Base-by-base conservation (phyloP, 805 yeast species). In the Candida krabiensis region DNA sequence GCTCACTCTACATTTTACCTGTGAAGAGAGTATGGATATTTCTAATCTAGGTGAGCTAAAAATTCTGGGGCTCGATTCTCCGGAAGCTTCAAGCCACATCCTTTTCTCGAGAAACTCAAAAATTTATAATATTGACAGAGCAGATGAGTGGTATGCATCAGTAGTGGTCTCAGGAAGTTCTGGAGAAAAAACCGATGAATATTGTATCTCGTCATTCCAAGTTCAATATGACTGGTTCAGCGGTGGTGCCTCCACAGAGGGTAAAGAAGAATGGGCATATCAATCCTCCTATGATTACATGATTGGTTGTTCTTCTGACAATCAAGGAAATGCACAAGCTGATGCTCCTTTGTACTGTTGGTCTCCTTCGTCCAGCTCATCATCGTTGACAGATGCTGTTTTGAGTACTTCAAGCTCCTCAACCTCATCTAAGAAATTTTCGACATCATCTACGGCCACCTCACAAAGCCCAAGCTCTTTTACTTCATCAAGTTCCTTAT, bases 141-240 rank as follows among this genome's bases (percentile, higher is more conserved):
- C 64, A 9, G 46, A 56, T 14, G 53, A 52, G n/a, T 61, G 55
- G 56, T 46, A 53, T 5, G 54, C 56, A 9, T 47, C 48, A 3
- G 50, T 60, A 30, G 47, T 49, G 25, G 53, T 60, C 11, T 44
- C 49, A 13, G n/a, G n/a, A n/a, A 21, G 9, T 21, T 63, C 56
- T 35, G 37, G 36, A 16, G 28, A 18, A 7, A 30, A 26, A 14
- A 43, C 43, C 13, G 45, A 45, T 17, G 22, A 32, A 16, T 36
- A 40, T 6, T 52, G 60, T 47, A 47, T 54, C 40, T 56, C 58
- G 5, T 23, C 46, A 12, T 59, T 59, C 49, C 60, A 56, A 44
- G 50, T 61, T 32, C 63, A 61, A 28, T 60, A 47, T 30, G 61
- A 60, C 14, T 61, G 64, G 55, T 50, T 55, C 26, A 61, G 58